Conservation (phyloP, 1,139 yeast genomes). For the Sugiyamaella paludigena region DNA sequence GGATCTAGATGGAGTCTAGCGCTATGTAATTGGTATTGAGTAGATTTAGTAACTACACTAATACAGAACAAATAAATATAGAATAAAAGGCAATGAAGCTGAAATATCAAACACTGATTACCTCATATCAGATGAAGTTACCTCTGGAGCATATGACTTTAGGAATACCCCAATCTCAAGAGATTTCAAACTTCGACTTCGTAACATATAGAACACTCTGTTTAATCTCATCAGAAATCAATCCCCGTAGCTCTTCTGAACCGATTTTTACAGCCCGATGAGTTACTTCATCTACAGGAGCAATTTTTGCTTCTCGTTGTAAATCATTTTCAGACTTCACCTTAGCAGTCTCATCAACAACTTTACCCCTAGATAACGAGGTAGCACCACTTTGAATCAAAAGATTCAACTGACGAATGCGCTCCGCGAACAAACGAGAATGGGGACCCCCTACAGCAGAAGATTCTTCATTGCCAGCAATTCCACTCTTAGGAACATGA, state of each 20-base stretch:
- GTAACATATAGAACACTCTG: constrained; percentile 16
- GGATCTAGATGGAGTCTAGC: neutral
- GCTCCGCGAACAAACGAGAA: constrained; percentile 1
- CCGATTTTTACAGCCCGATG: constrained; percentile 32
- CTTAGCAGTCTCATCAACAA: constrained; percentile 9
- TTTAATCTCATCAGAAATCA: constrained; percentile 32
- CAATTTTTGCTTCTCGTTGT: too few species aligned
- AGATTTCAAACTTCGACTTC: neutral
- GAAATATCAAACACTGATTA: too few species aligned
- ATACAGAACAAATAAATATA: neutral
- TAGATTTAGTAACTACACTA: neutral
- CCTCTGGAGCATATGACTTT: too few species aligned
- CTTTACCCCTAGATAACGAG: constrained; percentile 1
- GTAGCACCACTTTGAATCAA: too few species aligned
- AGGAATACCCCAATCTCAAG: too few species aligned
- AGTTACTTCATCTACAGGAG: constrained; percentile 16
- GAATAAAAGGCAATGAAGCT: neutral
- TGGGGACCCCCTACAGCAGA: neutral
- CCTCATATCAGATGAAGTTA: too few species aligned
- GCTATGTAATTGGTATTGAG: neutral
- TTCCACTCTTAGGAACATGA: too few species aligned
- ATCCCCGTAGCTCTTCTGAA: constrained; percentile 36
- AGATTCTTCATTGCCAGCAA: neutral
- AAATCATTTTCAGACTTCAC: neutral
- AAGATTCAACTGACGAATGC: neutral